Percentiles rank a stretch among this genome's conserved stretches.
phyloP scores from a whole-genome alignment of 2,329 filamentous ascomycete species.

The Seiridium unicorne region DNA sequence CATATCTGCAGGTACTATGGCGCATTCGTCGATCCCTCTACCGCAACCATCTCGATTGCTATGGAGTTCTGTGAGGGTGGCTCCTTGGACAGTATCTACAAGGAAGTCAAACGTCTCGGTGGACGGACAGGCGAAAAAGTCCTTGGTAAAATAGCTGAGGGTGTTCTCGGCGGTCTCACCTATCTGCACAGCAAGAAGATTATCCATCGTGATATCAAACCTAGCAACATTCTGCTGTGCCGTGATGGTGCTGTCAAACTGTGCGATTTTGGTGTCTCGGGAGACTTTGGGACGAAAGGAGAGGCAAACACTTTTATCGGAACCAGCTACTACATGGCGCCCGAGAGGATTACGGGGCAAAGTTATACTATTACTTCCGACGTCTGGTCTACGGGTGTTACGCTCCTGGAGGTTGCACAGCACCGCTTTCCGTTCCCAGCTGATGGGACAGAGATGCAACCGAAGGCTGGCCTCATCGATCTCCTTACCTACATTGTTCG shows the following conservation, averaged over 20 bases:
- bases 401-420: constrained; percentile 97
- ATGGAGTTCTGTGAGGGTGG: constrained; percentile 99
- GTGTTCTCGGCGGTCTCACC: constrained; percentile 87
- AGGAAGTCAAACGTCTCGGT: constrained; percentile 92
- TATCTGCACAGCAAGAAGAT: constrained; percentile 96
- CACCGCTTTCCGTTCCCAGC: constrained; percentile 98
- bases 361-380: constrained; percentile 98
- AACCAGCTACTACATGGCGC: constrained; percentile 99
- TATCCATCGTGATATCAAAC: constrained; percentile 98
- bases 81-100: constrained; percentile 94
- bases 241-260: constrained; percentile 93
- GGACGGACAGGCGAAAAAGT: constrained; percentile 97
- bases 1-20: constrained; percentile 98
- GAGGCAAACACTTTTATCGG: constrained; percentile 99
- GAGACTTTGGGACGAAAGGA: constrained; percentile 97
- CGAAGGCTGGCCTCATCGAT: constrained; percentile 88
- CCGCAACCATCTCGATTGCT: constrained; percentile 93
- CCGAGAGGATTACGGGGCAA: constrained; percentile 95
- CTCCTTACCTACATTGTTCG: constrained; percentile 95
- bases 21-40: constrained; percentile 93
- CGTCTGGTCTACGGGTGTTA: constrained; percentile 97
- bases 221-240: constrained; percentile 92
- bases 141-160: constrained; percentile 92
- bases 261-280: constrained; percentile 96
- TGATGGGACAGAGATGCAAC: constrained; percentile 93